Base-by-base conservation (phyloP, 768 basidiomycete species). In the Mycena venus region DNA sequence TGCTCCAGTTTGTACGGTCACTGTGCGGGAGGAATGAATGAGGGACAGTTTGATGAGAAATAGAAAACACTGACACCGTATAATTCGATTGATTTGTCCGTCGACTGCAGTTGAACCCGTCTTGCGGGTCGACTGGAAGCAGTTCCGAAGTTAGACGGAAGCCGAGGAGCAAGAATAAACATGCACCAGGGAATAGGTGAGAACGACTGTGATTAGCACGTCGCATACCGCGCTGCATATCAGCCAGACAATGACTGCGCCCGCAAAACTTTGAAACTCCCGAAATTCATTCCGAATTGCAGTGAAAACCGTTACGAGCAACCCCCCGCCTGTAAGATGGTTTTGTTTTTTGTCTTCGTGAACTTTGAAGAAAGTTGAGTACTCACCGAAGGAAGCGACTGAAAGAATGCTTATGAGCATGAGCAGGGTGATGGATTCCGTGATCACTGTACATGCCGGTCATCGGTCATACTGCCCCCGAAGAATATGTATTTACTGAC, bases 101-200 rank as follows among this genome's bases (percentile, higher is more conserved):
- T 87, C 85, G 7, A 86, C 84, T 2, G 75, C 75, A 6, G 77
- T 67, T 58, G 85, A 85, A 4, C 85, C 85, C 0, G 85, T 85
- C 72, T 81, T 85, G 68, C 83, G 79, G 44, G 69, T 79, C 23
- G 72, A 64, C 86, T 86, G 60, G 23, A 60, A 32, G 36, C 67
- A 53, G 10, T 29, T 44, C 9, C 6, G 3, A 27, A 12, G 10
- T 10, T 44, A 3, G 31, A 59, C 29, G 40, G 27, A 21, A 10
- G 17, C 12, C 56, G 14, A 15, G 19, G 23, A 47, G 19, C 4
- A 61, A 42, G 5, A 19, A 51, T 12, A 1, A 15, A 79, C 78
- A 34, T 32, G 75, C 72, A 51, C 76, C 62, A 81, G 68, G 25
- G 76, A 75, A 62, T 68, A 77, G 8, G 75, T 74, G 58, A 82